Evolutionary conservation across 371 early-diverging fungal genomes (phyloP).

Genomic region (Dichotomocladium elegans): DNA sequence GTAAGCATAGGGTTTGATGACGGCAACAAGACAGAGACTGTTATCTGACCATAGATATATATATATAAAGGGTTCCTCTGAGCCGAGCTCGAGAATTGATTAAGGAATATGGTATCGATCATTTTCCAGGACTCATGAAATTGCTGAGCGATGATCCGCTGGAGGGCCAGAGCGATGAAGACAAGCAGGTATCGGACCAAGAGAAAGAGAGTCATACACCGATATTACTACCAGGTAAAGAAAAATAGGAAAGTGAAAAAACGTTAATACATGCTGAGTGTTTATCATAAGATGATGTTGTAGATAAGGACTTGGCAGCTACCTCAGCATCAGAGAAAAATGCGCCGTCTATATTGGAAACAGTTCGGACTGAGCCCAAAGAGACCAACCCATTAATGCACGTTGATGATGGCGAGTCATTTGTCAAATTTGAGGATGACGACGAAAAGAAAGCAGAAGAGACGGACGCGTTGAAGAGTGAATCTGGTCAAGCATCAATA

Average conservation of each 20-base stretch:
- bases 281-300: not conserved
- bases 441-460: constrained; percentile 22
- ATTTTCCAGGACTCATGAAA: constrained; percentile 37
- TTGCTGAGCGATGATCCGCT: constrained; percentile 43
- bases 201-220: not conserved
- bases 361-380: not conserved
- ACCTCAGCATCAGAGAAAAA: not conserved
- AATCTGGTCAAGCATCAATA: too few relatives aligned
- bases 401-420: constrained; percentile 28
- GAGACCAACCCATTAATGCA: not conserved
- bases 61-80: constrained; percentile 51
- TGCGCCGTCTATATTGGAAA: too few relatives aligned
- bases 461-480: not conserved
- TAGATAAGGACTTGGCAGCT: not conserved
- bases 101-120: constrained; percentile 47
- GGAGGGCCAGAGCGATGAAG: constrained; percentile 4
- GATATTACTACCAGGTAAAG: not conserved
- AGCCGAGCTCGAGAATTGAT: constrained; percentile 47
- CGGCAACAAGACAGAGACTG: too few relatives aligned
- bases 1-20: constrained; percentile 3
- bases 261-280: not conserved
- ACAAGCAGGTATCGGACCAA: not conserved
- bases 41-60: too few relatives aligned
- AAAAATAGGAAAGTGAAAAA: not conserved
- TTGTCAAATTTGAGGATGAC: constrained; percentile 48